phyloP scores from a whole-genome alignment of 805 yeast species.

The Saccharomyces eubayanus region DNA sequence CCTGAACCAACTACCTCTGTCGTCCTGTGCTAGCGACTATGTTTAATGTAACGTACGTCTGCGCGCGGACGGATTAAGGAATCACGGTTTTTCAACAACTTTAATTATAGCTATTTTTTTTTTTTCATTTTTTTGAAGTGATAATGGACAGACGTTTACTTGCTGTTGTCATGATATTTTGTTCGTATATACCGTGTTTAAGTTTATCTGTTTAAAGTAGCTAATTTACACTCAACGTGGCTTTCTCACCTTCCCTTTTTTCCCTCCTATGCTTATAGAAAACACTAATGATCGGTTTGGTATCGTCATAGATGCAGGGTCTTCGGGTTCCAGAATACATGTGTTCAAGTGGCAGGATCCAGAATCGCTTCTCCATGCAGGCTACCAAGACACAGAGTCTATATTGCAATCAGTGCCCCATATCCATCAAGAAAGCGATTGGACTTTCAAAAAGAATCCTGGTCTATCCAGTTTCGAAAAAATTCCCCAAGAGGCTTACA shows the following conservation, averaged over 20 bases:
- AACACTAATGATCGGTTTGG: conserved; percentile 46
- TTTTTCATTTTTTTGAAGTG: background rate
- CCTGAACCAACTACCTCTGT: background rate
- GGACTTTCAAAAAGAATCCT: conserved; percentile 71
- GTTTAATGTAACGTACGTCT: background rate
- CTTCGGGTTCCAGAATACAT: conserved; percentile 86
- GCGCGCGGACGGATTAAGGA: background rate
- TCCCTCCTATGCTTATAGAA: background rate
- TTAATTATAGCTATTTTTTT: background rate
- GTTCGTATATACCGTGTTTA: background rate
- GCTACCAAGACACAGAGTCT: conserved; percentile 5
- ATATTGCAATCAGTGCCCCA: conserved; percentile 55
- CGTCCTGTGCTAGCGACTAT: background rate
- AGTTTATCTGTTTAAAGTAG: background rate
- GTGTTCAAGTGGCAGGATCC: conserved; percentile 73
- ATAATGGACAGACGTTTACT: background rate
- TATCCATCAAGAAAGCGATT: conserved; percentile 51
- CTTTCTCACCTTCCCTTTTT: background rate
- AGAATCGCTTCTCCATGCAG: conserved; percentile 8
- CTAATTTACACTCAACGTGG: background rate
- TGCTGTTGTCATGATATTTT: background rate
- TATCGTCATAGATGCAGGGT: conserved; percentile 89
- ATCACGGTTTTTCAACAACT: background rate
- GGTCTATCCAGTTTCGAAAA: conserved; percentile 70
- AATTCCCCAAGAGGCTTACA: conserved; percentile 53